A percentile compares a stretch with the other conserved stretches of the same genome.
These are phyloP conservation scores for Auriscalpium vulgare DNA, from an alignment of 768 basidiomycete genomes.

Conservation along the genomic window DNA sequence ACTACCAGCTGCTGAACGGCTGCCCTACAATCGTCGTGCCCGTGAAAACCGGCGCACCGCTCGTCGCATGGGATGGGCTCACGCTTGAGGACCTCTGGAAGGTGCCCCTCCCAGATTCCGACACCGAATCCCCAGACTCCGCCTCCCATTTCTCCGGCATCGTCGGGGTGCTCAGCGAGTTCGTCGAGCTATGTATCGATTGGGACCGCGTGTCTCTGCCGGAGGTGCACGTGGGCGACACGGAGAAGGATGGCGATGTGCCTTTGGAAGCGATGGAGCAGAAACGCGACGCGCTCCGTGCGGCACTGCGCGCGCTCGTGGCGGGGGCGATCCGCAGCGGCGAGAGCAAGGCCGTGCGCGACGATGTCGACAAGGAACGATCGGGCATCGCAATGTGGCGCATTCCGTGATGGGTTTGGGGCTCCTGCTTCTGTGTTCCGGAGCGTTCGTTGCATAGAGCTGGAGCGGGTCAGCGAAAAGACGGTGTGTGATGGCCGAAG, in stretches of 20 bases:
- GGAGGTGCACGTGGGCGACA: conserved; percentile 12
- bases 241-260: conserved; percentile 13
- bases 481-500: no score
- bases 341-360: conserved; percentile 44
- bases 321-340: conserved; percentile 47
- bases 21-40: conserved; percentile 54
- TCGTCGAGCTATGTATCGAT: conserved; percentile 52
- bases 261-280: background rate
- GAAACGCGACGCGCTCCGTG: conserved; percentile 34
- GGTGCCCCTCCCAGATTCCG: conserved; percentile 31
- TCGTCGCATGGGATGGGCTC: conserved; percentile 55
- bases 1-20: conserved; percentile 54
- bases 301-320: conserved; percentile 43
- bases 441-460: no score
- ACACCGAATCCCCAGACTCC: conserved; percentile 19
- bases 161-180: conserved; percentile 50
- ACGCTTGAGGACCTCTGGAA: conserved; percentile 53
- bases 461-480: no score
- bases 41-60: conserved; percentile 50
- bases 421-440: no score
- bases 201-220: conserved; percentile 44
- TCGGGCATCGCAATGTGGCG: conserved; percentile 63
- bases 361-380: conserved; percentile 47
- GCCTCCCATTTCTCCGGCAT: conserved; percentile 41
- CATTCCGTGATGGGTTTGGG: conserved; percentile 33